Evolutionary conservation across 169 alveolate genomes (phyloP).

Genomic region (Perkinsus marinus): DNA sequence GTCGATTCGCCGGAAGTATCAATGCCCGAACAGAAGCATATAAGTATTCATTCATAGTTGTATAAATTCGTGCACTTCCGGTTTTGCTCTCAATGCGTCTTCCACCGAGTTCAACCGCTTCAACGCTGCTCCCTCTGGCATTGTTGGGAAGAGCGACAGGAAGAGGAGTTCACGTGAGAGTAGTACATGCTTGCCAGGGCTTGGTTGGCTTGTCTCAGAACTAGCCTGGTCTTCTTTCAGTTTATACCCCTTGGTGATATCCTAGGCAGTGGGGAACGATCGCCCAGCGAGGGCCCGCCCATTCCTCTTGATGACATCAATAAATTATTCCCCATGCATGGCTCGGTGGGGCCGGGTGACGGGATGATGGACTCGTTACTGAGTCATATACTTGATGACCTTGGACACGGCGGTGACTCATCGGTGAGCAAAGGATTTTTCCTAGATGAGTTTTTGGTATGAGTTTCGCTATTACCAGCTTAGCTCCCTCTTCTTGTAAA

Average conservation of each 20-base stretch:
- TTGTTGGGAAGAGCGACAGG: not conserved
- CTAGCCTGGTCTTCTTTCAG: not conserved
- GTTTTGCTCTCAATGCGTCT: not conserved
- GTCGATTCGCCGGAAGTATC: no score
- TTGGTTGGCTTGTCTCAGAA: not conserved
- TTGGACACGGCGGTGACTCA: not conserved
- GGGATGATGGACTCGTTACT: not conserved
- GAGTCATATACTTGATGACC: not conserved
- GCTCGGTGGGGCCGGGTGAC: not conserved
- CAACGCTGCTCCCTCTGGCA: not conserved
- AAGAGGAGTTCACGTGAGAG: not conserved
- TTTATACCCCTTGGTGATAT: not conserved
- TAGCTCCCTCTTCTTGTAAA: no score
- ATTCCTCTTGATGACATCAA: not conserved
- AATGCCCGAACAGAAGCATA: no score
- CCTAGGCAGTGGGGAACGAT: not conserved
- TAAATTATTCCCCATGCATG: not conserved
- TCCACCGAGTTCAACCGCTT: not conserved
- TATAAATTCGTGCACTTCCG: no score
- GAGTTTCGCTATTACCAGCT: no score
- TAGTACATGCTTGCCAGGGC: not conserved
- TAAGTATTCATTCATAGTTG: no score
- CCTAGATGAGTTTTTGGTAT: no score
- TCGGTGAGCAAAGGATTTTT: not conserved
- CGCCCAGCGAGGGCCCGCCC: not conserved